Conservation (phyloP, 2,329 filamentous ascomycete genomes). For the Neonectria punicea region DNA sequence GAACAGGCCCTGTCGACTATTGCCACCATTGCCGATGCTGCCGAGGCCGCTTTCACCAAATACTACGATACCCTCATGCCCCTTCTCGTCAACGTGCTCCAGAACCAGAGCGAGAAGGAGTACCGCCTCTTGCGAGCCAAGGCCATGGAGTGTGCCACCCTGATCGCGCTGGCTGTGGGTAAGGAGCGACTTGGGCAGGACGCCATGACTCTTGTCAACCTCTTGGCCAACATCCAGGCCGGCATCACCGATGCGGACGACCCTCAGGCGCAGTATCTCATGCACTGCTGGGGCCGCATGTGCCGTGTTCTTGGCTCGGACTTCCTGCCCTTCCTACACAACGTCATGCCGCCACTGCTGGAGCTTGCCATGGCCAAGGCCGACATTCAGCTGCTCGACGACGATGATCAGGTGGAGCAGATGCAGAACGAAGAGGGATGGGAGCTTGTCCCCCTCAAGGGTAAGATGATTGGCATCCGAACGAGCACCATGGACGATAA, state of each 20-base stretch:
- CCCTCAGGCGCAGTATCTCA: conserved; percentile 94
- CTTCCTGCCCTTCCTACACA: conserved; percentile 91
- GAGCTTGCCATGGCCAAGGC: conserved; percentile 94
- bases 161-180: conserved; percentile 94
- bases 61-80: conserved; percentile 98
- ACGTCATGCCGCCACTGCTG: conserved; percentile 93
- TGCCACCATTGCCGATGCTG: conserved; percentile 98
- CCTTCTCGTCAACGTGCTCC: conserved; percentile 87
- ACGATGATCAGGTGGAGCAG: conserved; percentile 92
- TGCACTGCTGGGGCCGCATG: conserved; percentile 99
- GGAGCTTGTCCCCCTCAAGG: conserved; percentile 96
- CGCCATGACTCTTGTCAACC: conserved; percentile 85
- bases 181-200: conserved; percentile 91
- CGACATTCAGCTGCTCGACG: conserved; percentile 94
- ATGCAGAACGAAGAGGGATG: conserved; percentile 96
- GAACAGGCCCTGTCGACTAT: conserved; percentile 98
- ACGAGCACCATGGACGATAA: conserved; percentile 98
- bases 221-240: conserved; percentile 87
- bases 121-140: conserved; percentile 91
- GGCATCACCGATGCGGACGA: conserved; percentile 91
- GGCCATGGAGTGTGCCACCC: conserved; percentile 98
- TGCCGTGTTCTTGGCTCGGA: conserved; percentile 91
- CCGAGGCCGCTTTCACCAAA: conserved; percentile 91
- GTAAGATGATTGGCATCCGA: conserved; percentile 98
- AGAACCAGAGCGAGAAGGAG: conserved; percentile 92